Evolutionary conservation across 441 rosid species (phyloP).

Genomic region (Bocquillonia castaneifolia): DNA sequence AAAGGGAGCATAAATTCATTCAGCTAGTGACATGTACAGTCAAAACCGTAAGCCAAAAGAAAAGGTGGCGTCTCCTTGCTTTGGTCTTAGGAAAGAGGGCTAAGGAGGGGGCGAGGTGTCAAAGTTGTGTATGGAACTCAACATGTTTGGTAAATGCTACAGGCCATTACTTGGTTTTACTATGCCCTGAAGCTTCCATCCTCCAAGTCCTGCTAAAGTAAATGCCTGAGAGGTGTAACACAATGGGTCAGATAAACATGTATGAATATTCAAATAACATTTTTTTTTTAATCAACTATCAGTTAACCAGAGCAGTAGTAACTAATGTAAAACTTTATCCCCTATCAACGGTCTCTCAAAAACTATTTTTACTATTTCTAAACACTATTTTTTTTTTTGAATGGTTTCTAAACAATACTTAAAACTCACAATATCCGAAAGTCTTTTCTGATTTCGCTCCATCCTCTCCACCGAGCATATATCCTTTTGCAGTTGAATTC

Average conservation of each 20-base stretch:
- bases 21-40: slow-evolving; percentile 1
- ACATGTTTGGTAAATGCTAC: slow-evolving; percentile 16
- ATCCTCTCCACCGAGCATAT: background rate
- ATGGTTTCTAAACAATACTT: background rate
- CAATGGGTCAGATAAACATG: slow-evolving; percentile 15
- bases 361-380: background rate
- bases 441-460: background rate
- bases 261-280: background rate
- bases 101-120: background rate
- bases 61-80: background rate
- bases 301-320: slow-evolving; percentile 5
- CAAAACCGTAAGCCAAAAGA: background rate
- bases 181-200: slow-evolving; percentile 86
- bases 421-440: background rate
- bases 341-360: background rate
- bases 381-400: too few relatives aligned
- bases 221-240: slow-evolving; percentile 61
- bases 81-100: background rate
- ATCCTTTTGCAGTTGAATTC: background rate
- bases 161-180: slow-evolving; percentile 54
- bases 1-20: background rate
- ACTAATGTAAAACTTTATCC: slow-evolving; percentile 7
- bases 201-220: slow-evolving; percentile 70
- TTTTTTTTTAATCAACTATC: background rate
- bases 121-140: background rate